A percentile compares a stretch with the other conserved stretches of the same genome.
Evolutionary conservation across 352 stramenopile genomes (phyloP).

Genomic region (Pythium vanterpoolii): DNA sequence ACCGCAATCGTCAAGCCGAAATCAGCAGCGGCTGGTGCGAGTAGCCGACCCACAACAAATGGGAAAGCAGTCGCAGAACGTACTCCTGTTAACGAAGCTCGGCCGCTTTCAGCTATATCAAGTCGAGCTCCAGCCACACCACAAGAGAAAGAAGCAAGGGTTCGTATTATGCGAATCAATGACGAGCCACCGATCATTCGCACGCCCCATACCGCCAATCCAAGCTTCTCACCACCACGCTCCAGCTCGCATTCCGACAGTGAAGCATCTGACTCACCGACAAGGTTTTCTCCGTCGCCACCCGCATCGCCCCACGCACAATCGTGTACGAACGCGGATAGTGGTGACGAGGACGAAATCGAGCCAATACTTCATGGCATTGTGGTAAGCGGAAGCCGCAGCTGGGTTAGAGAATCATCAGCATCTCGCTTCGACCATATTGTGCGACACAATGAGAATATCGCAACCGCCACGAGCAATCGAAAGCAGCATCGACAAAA

Average conservation of each 20-base stretch:
- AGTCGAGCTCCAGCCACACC: neutral
- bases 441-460: neutral
- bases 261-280: neutral
- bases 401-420: neutral
- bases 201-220: neutral
- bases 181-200: neutral
- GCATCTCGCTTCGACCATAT: neutral
- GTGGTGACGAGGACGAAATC: neutral
- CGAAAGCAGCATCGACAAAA: conserved; percentile 13
- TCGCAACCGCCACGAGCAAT: neutral
- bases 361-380: neutral
- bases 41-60: neutral
- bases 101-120: neutral
- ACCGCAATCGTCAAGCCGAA: neutral
- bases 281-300: neutral
- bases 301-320: neutral
- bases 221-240: neutral
- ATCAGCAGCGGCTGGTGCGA: neutral
- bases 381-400: neutral
- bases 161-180: neutral
- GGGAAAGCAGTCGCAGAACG: neutral
- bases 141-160: neutral
- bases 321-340: neutral
- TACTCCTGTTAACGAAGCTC: neutral
- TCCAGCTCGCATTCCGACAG: neutral